These are phyloP conservation scores for Pseudogymnoascus sp. DNA, from an alignment of 2,329 filamentous ascomycete genomes.

Conservation along the genomic window DNA sequence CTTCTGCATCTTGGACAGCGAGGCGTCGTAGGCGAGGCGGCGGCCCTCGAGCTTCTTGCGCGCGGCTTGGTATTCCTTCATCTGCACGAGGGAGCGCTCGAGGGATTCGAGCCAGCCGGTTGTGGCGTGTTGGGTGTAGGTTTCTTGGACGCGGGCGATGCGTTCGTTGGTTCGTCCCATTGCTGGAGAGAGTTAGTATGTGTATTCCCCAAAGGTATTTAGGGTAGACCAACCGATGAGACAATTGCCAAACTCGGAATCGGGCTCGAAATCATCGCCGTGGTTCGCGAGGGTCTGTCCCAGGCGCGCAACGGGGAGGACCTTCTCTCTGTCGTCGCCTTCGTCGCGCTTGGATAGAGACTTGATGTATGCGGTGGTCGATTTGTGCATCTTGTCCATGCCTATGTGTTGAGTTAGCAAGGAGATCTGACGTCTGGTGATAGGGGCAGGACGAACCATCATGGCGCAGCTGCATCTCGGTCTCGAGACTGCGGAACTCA, in stretches of 20 bases:
- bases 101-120: constrained; percentile 85
- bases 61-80: constrained; percentile 95
- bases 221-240: constrained; percentile 52
- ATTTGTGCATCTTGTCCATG: constrained; percentile 81
- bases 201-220: background rate
- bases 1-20: constrained; percentile 83
- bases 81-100: constrained; percentile 80
- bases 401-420: constrained; percentile 43
- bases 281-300: constrained; percentile 81
- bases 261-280: constrained; percentile 83
- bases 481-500: constrained; percentile 83
- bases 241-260: constrained; percentile 87
- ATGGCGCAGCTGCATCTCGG: constrained; percentile 81
- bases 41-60: constrained; percentile 92
- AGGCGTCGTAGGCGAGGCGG: constrained; percentile 83
- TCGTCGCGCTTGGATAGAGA: constrained; percentile 79
- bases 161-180: constrained; percentile 84
- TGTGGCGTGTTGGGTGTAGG: constrained; percentile 69
- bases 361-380: constrained; percentile 80
- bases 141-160: constrained; percentile 76
- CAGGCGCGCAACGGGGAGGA: constrained; percentile 67
- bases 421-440: background rate
- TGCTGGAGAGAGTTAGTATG: constrained; percentile 36
- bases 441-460: constrained; percentile 55
- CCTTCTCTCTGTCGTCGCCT: constrained; percentile 79